Conservation (phyloP, 768 basidiomycete species). For the Russula lepida region DNA sequence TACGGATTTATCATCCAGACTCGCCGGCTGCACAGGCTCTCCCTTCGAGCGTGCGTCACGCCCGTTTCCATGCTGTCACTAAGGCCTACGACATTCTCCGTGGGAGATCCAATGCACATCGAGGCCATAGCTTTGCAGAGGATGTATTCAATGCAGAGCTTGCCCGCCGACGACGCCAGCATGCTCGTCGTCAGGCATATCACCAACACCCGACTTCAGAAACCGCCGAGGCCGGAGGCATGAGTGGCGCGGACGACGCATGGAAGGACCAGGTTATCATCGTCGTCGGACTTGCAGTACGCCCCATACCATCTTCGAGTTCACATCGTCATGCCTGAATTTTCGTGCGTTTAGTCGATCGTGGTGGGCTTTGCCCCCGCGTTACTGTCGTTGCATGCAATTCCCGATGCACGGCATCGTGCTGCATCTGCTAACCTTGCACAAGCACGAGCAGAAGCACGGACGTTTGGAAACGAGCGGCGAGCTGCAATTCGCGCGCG, state of each 20-base stretch:
- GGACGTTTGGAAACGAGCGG: conserved; percentile 45
- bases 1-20: conserved; percentile 66
- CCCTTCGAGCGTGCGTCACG: conserved; percentile 40
- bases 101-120: conserved; percentile 26
- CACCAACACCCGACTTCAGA: conserved; percentile 20
- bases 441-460: conserved; percentile 49
- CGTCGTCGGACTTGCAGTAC: conserved; percentile 40
- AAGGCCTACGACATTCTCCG: conserved; percentile 54
- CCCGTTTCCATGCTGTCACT: conserved; percentile 56
- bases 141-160: conserved; percentile 47
- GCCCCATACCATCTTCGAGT: conserved; percentile 21
- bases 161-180: conserved; percentile 35
- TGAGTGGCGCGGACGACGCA: conserved; percentile 32
- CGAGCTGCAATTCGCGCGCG: conserved; percentile 43
- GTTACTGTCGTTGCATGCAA: conserved; percentile 30
- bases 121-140: conserved; percentile 22
- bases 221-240: conserved; percentile 13
- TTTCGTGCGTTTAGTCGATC: conserved; percentile 31
- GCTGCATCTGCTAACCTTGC: conserved; percentile 51
- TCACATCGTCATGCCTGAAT: background rate
- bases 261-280: conserved; percentile 47
- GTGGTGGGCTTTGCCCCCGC: conserved; percentile 38
- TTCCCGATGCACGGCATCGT: conserved; percentile 39
- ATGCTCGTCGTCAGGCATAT: conserved; percentile 30
- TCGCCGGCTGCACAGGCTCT: conserved; percentile 37